These are phyloP conservation scores for Cercospora janseana DNA, from an alignment of 2,329 filamentous ascomycete genomes.

Conservation along the genomic window DNA sequence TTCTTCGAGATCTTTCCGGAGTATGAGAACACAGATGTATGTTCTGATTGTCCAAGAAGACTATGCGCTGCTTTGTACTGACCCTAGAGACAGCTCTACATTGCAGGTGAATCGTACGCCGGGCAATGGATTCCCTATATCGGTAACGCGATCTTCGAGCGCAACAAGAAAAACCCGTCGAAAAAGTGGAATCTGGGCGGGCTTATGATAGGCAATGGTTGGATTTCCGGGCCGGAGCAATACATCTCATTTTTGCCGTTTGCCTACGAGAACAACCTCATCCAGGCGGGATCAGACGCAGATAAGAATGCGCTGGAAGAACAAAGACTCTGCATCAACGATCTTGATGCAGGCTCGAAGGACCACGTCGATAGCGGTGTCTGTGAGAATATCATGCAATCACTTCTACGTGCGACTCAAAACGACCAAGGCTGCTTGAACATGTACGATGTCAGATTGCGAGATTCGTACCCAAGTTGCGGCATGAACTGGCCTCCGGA, in stretches of 20 bases:
- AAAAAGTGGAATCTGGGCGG: constrained; percentile 76
- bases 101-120: constrained; percentile 94
- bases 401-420: constrained; percentile 65
- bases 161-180: constrained; percentile 62
- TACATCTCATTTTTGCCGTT: constrained; percentile 84
- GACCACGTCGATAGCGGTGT: constrained; percentile 63
- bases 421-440: constrained; percentile 69
- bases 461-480: constrained; percentile 76
- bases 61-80: constrained; percentile 3
- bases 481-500: constrained; percentile 99
- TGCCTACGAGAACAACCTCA: constrained; percentile 71
- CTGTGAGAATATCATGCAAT: constrained; percentile 76
- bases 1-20: constrained; percentile 90
- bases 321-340: constrained; percentile 65
- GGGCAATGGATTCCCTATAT: constrained; percentile 98
- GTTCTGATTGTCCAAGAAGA: constrained; percentile 41
- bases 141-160: constrained; percentile 81
- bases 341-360: constrained; percentile 57
- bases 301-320: constrained; percentile 66
- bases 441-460: constrained; percentile 94
- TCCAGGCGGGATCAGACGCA: constrained; percentile 66
- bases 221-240: constrained; percentile 88
- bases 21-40: constrained; percentile 85
- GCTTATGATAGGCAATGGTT: constrained; percentile 92
- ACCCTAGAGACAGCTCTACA: constrained; percentile 67